These are phyloP conservation scores for Kalmusia sp. DNA, from an alignment of 2,329 filamentous ascomycete genomes.

Conservation along the genomic window DNA sequence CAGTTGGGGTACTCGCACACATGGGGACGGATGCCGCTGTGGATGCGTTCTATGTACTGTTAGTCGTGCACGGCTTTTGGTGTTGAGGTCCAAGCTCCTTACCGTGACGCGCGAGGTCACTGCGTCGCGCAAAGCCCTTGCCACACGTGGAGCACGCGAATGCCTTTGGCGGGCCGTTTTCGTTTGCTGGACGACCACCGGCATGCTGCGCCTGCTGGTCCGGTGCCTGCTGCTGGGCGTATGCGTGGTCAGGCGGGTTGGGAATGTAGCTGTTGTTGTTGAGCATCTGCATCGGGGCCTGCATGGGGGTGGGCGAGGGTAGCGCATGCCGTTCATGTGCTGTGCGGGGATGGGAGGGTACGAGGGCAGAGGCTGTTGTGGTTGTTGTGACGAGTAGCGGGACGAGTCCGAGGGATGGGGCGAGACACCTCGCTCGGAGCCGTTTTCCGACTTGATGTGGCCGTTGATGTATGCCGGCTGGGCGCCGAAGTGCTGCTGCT, in stretches of 20 bases:
- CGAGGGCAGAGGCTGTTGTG: constrained; percentile 56
- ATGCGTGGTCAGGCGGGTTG: constrained; percentile 56
- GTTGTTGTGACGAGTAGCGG: constrained; percentile 63
- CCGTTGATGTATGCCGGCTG: constrained; percentile 55
- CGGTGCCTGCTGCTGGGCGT: constrained; percentile 47
- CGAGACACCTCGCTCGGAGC: constrained; percentile 64
- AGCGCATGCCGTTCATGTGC: constrained; percentile 60
- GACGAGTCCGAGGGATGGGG: constrained; percentile 64
- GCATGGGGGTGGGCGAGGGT: constrained; percentile 61
- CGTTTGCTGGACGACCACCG: constrained; percentile 53
- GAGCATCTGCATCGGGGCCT: constrained; percentile 61
- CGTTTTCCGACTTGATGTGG: constrained; percentile 64
- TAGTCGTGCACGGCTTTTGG: constrained; percentile 35
- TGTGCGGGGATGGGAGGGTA: constrained; percentile 58
- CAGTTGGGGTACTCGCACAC: constrained; percentile 89
- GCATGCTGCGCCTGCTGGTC: constrained; percentile 49
- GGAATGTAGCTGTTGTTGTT: constrained; percentile 64
- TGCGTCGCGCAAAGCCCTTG: constrained; percentile 91
- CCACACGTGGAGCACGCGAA: constrained; percentile 89
- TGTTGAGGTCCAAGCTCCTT: constrained; percentile 54
- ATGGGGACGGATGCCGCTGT: constrained; percentile 88
- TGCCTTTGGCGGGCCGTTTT: constrained; percentile 69
- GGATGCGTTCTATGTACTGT: constrained; percentile 79
- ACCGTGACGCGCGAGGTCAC: constrained; percentile 95
- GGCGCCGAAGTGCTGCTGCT: constrained; percentile 55